Base-by-base conservation (phyloP, 176 grass and related monocot genomes). In the Cymbopogon citratus region DNA sequence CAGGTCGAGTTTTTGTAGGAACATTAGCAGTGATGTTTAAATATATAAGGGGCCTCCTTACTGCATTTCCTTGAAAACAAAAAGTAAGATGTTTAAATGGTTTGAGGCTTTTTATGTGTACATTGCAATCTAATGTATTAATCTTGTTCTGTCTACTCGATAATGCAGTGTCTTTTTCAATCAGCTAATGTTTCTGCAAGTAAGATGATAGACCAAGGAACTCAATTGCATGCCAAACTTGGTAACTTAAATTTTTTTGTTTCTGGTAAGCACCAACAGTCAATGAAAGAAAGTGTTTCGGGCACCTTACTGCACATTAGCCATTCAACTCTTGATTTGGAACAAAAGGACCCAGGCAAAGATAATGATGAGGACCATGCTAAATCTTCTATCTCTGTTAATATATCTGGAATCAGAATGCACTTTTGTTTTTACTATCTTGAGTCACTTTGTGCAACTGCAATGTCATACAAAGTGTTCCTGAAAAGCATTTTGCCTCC, bases 401-500 rank as follows among this genome's bases (percentile, higher is more conserved):
- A 90, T 71, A 87, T 98, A 91, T 73, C 81, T 87, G 86, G 81
- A 76, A 87, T 98, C 81, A 89, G 70, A 84, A 66, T 85, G 69
- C 74, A 85, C 46, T 85, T 98, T 63, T 86, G 83, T 71, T 91
- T 93, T 85, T 84, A 81, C 34, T 88, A 90, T 81, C 78, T 94
- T 72, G 95, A 98, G 83, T 80, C 63, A 63, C 85, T 98, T 89
- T 91, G 86, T 89, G 75, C 87, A 69, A 87, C 84, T 54, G 79
- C 86, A 51, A 88, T 89, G 67, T 89, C 95, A 67, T 94, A 87
- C 67, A 94, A 98, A 76, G 74, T 75, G 69, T 86, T 98, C 79
- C 49, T 98, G 78, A 92, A 93, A 87, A 92, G 75, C 36, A 79
- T 88, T 54, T 75, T 33, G 15, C 66, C 95, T 83, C 87, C 85